Evolutionary conservation across 306 rosid species (phyloP).

Genomic region (Malus asiatica): DNA sequence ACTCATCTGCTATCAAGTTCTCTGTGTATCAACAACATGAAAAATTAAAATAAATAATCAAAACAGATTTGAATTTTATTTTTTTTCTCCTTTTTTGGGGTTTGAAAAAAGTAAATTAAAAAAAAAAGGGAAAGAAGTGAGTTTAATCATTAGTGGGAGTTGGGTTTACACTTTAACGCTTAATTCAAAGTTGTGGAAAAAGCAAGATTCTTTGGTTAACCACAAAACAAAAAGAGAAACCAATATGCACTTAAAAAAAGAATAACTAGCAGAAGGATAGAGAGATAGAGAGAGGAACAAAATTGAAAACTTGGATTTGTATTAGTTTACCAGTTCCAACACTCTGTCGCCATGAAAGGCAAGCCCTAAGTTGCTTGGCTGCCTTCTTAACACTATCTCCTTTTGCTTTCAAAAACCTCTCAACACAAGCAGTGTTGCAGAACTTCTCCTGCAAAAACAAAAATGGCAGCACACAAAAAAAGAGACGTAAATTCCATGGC

Average conservation of each 20-base stretch:
- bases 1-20: conserved; percentile 85
- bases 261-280: not conserved
- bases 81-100: not conserved
- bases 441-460: conserved; percentile 69
- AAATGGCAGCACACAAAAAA: not conserved
- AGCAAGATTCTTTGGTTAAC: conserved; percentile 53
- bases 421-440: conserved; percentile 71
- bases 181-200: conserved; percentile 39
- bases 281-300: not conserved
- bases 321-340: conserved; percentile 51
- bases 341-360: conserved; percentile 93
- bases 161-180: conserved; percentile 31
- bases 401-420: conserved; percentile 72
- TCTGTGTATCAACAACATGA: conserved; percentile 30
- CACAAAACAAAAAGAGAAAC: conserved; percentile 12
- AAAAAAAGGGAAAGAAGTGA: conserved; percentile 5
- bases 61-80: not conserved
- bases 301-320: not conserved
- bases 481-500: not conserved
- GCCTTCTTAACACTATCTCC: conserved; percentile 90
- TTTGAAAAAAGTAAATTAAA: not conserved
- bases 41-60: not conserved
- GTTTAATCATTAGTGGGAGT: conserved; percentile 41
- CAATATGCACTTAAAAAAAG: conserved; percentile 10
- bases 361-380: conserved; percentile 75